These are phyloP conservation scores for Vanderwaltozyma yarrowii DNA, from an alignment of 805 yeast genomes.

Conservation along the genomic window DNA sequence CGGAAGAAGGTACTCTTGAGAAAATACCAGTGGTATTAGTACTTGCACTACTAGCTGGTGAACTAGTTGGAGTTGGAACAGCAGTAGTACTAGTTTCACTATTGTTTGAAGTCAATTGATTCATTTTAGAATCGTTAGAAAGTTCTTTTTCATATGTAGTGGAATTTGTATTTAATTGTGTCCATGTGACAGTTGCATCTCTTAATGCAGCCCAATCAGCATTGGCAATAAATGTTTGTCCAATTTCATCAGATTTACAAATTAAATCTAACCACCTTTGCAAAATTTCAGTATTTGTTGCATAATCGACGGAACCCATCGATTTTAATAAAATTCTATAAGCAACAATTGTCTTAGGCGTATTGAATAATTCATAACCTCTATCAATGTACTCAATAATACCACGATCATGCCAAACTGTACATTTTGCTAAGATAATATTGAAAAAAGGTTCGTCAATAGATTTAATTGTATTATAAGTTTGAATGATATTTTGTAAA, in stretches of 20 bases:
- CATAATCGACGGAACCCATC: slow-evolving; percentile 44
- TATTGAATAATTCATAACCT: slow-evolving; percentile 43
- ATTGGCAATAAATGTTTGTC: slow-evolving; percentile 53
- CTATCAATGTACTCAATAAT: slow-evolving; percentile 49
- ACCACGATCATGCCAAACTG: slow-evolving; percentile 50
- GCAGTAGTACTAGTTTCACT: slow-evolving; percentile 1
- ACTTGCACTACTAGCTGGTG: slow-evolving; percentile 1
- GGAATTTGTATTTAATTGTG: slow-evolving; percentile 5
- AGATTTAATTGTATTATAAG: slow-evolving; percentile 42
- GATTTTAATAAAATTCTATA: slow-evolving; percentile 61
- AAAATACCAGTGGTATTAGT: not conserved
- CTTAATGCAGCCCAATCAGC: slow-evolving; percentile 77
- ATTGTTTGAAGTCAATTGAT: not conserved
- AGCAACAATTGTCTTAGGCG: slow-evolving; percentile 53
- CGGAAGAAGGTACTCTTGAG: slow-evolving; percentile 9
- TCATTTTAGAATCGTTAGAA: not conserved
- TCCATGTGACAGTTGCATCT: slow-evolving; percentile 46
- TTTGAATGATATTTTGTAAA: slow-evolving; percentile 42
- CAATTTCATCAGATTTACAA: slow-evolving; percentile 36
- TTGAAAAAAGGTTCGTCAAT: slow-evolving; percentile 71
- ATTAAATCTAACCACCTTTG: slow-evolving; percentile 44
- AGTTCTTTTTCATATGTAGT: too few species aligned
- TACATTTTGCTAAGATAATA: slow-evolving; percentile 51
- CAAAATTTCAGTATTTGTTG: slow-evolving; percentile 41
- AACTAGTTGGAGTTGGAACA: slow-evolving; percentile 1